Percentiles rank a stretch among this genome's conserved stretches.
phyloP scores from a whole-genome alignment of 257 asterid genomes.

The Euphrasia confusa region DNA sequence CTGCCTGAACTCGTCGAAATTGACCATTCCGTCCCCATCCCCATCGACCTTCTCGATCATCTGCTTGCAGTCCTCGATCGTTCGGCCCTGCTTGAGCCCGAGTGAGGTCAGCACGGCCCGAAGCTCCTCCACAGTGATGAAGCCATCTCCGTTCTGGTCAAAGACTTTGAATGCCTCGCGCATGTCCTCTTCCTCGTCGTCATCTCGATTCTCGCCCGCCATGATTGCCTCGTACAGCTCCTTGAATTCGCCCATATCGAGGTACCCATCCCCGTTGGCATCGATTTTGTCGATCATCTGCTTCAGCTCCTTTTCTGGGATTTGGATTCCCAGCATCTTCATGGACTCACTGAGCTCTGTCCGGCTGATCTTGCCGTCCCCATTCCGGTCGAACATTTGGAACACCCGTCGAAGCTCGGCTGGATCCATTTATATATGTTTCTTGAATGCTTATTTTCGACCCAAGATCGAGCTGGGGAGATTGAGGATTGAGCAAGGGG shows the following conservation, averaged over 20 bases:
- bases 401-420: slow-evolving; percentile 33
- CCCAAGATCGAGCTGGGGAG: not conserved
- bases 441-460: too few relatives aligned
- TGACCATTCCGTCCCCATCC: slow-evolving; percentile 5
- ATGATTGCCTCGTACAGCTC: slow-evolving; percentile 31
- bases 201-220: slow-evolving; percentile 27
- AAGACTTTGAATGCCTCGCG: slow-evolving; percentile 45
- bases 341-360: slow-evolving; percentile 36
- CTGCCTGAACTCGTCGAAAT: slow-evolving; percentile 10
- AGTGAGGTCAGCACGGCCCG: not conserved
- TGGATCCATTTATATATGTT: not conserved
- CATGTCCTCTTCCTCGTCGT: slow-evolving; percentile 43
- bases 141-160: slow-evolving; percentile 20
- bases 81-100: slow-evolving; percentile 1
- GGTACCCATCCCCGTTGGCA: slow-evolving; percentile 41
- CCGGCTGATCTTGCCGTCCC: slow-evolving; percentile 39
- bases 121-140: not conserved
- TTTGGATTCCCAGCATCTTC: slow-evolving; percentile 34
- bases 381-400: slow-evolving; percentile 44
- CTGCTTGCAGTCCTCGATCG: slow-evolving; percentile 11
- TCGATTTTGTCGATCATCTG: slow-evolving; percentile 45
- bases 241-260: slow-evolving; percentile 40
- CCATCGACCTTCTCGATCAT: slow-evolving; percentile 11
- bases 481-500: not conserved
- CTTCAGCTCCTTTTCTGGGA: slow-evolving; percentile 33